A percentile compares a stretch with the other conserved stretches of the same genome.
Evolutionary conservation across 2,329 filamentous ascomycete genomes (phyloP).

Genomic region (Cordyceps militaris): DNA sequence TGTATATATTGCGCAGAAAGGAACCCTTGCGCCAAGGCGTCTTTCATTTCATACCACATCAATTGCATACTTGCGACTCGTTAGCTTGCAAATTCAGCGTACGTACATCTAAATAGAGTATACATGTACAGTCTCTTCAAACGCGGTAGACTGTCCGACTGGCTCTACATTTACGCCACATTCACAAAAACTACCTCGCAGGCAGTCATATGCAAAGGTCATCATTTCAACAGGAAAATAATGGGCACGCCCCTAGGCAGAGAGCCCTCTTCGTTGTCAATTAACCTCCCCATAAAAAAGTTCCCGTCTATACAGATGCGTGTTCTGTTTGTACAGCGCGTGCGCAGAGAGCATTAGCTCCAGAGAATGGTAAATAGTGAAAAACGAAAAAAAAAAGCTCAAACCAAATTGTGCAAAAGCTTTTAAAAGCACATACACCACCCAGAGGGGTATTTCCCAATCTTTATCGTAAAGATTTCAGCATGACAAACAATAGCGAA

Average conservation of each 20-base stretch:
- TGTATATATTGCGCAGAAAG: neutral
- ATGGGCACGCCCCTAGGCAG: neutral
- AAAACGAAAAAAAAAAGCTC: neutral
- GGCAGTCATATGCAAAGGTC: neutral
- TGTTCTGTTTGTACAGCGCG: slow-evolving; percentile 6
- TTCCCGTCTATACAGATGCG: slow-evolving; percentile 7
- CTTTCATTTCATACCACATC: neutral
- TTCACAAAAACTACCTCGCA: too few species aligned
- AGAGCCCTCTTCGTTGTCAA: neutral
- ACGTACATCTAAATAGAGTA: too few species aligned
- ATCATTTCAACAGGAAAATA: neutral
- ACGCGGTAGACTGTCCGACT: too few species aligned
- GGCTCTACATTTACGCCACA: too few species aligned
- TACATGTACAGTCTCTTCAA: too few species aligned
- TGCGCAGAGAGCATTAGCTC: slow-evolving; percentile 9
- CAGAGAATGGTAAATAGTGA: slow-evolving; percentile 9
- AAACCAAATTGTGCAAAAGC: neutral
- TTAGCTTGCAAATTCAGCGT: too few species aligned
- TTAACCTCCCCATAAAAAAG: neutral
- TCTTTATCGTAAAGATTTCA: neutral
- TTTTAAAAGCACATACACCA: slow-evolving; percentile 6
- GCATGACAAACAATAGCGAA: slow-evolving; percentile 9
- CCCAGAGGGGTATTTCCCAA: slow-evolving; percentile 13
- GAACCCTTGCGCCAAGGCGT: neutral
- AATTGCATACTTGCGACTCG: too few species aligned